Base-by-base conservation (phyloP, 768 basidiomycete genomes). In the Pholiota microspora region DNA sequence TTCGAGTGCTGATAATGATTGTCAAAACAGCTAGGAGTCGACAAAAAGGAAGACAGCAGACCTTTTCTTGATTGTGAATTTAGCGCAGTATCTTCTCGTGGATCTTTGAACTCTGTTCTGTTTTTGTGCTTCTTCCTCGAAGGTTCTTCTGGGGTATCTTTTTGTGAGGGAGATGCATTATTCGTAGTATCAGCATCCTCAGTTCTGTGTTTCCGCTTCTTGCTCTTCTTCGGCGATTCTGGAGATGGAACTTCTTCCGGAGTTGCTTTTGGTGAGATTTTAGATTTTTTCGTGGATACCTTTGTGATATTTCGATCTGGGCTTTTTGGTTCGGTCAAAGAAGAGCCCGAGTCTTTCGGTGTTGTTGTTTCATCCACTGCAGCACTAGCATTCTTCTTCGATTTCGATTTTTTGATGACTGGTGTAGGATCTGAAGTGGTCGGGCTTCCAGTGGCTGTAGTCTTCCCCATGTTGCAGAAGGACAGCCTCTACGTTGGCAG, bases 21-120 rank as follows among this genome's bases (percentile, higher is more conserved):
- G 21, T 27, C 47, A 28, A n/a, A 27, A 46, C 50, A 12, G 35
- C 13, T 46, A 18, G 16, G 29, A 13, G 29, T 32, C 28, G 48
- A 6, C 24, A 35, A n/a, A 38, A 21, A 27, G 16, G 16, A 31
- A 18, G 15, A 45, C 29, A 15, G 57, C 68, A 31, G 40, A 75
- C 79, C 76, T 74, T 77, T 79, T 40, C 62, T 66, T 36, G 76
- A 64, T 63, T 76, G 77, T 31, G 65, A 65, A 46, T 64, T 65
- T 27, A 78, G 62, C 23, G 68, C 52, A 12, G 68, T 45, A 61
- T 79, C 77, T 7, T 69, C 69, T 38, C 65, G 53, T 25, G 79
- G 79, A 66, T 80, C 75, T 29, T 68, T 65, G 54, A 77, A 74
- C 27, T 71, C 71, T n/a, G 76, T 76, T 54, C 66, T 72, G 56